Conservation (phyloP, 257 asterid species). For the Solanum pennellii region DNA sequence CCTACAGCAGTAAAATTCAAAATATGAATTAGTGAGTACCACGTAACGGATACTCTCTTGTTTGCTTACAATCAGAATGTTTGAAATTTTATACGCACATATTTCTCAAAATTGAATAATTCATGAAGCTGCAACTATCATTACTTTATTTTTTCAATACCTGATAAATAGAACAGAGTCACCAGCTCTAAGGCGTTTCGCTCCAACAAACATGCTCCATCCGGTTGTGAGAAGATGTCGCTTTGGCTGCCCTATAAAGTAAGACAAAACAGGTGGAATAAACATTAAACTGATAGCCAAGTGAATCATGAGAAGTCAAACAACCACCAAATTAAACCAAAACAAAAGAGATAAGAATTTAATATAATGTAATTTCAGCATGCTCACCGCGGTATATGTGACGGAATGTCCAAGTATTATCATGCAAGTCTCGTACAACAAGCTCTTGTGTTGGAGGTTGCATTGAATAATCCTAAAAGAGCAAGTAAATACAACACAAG, state of each 20-base stretch:
- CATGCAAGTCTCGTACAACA: conserved; percentile 82
- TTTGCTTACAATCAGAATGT: background rate
- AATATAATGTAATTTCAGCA: background rate
- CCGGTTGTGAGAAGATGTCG: conserved; percentile 94
- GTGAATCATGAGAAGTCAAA: background rate
- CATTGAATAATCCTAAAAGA: conserved; percentile 71
- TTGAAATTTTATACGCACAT: background rate
- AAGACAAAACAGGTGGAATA: conserved; percentile 1
- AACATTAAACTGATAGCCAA: background rate
- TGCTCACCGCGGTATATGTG: conserved; percentile 82
- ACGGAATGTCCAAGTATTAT: conserved; percentile 90
- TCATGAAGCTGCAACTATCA: background rate
- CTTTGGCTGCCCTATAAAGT: conserved; percentile 79
- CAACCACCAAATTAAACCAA: background rate
- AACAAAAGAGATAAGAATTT: background rate
- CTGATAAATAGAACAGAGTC: conserved; percentile 89
- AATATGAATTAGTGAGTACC: background rate
- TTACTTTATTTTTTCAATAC: conserved; percentile 15
- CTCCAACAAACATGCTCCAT: conserved; percentile 98
- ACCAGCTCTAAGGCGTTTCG: conserved; percentile 90
- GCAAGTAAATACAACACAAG: background rate
- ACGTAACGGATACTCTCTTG: background rate
- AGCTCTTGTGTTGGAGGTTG: conserved; percentile 98
- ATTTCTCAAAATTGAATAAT: background rate
- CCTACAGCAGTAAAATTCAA: conserved; percentile 14